Percentiles rank a stretch among this genome's conserved stretches.
phyloP scores from a whole-genome alignment of 257 asterid genomes.

The Oldenlandia corymbosa region DNA sequence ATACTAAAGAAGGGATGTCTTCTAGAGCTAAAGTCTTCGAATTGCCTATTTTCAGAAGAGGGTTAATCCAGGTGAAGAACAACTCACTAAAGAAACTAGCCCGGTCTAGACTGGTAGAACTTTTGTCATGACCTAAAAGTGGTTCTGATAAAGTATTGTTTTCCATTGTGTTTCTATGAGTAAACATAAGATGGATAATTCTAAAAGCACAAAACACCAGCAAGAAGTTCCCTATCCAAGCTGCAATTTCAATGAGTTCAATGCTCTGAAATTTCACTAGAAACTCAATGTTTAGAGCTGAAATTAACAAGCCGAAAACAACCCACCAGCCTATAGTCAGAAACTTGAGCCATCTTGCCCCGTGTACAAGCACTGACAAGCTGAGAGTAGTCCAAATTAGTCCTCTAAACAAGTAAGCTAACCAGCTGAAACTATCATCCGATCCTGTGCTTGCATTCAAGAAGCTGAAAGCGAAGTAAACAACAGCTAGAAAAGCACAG shows the following conservation, averaged over 20 bases:
- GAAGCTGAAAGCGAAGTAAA: slow-evolving; percentile 29
- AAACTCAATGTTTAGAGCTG: slow-evolving; percentile 34
- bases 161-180: slow-evolving; percentile 15
- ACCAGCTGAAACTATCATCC: slow-evolving; percentile 30
- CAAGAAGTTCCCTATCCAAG: slow-evolving; percentile 50
- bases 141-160: slow-evolving; percentile 29
- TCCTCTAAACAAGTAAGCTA: slow-evolving; percentile 32
- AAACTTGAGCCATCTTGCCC: slow-evolving; percentile 34
- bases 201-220: slow-evolving; percentile 41
- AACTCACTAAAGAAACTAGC: slow-evolving; percentile 38
- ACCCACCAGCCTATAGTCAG: slow-evolving; percentile 58
- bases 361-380: slow-evolving; percentile 40
- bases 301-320: slow-evolving; percentile 30
- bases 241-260: slow-evolving; percentile 30
- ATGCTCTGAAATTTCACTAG: slow-evolving; percentile 20
- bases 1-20: slow-evolving; percentile 51
- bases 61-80: slow-evolving; percentile 58
- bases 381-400: slow-evolving; percentile 46
- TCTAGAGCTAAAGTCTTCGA: slow-evolving; percentile 41
- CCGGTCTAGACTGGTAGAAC: slow-evolving; percentile 7
- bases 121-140: slow-evolving; percentile 27
- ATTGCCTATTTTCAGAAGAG: slow-evolving; percentile 47
- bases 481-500: slow-evolving; percentile 41
- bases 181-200: slow-evolving; percentile 16
- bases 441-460: slow-evolving; percentile 17